Conservation (phyloP, 208 protist genomes). For the Leishmania gerbilli region DNA sequence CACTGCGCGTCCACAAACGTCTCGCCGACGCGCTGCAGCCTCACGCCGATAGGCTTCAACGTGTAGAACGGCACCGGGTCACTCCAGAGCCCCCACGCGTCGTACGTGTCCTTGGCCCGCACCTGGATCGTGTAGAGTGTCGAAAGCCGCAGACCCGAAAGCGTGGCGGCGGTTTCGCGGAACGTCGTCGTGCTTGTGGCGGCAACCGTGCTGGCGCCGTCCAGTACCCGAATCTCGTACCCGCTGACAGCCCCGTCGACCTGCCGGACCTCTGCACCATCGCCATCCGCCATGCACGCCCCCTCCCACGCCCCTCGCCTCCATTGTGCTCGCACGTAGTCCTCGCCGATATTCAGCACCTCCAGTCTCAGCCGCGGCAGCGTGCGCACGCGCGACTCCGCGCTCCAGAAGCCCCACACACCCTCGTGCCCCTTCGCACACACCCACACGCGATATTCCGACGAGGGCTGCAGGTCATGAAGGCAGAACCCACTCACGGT, state of each 20-base stretch:
- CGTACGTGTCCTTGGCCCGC: slow-evolving; percentile 90
- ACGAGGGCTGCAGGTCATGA: slow-evolving; percentile 74
- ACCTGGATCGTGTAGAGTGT: slow-evolving; percentile 86
- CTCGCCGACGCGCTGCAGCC: slow-evolving; percentile 71
- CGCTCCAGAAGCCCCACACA: slow-evolving; percentile 92
- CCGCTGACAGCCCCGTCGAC: slow-evolving; percentile 88
- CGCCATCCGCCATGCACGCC: slow-evolving; percentile 24
- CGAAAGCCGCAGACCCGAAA: slow-evolving; percentile 68
- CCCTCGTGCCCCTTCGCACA: slow-evolving; percentile 85
- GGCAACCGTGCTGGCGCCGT: slow-evolving; percentile 54
- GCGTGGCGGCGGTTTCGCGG: slow-evolving; percentile 60
- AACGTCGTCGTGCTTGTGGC: slow-evolving; percentile 56
- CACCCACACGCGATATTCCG: slow-evolving; percentile 91
- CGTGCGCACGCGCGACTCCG: slow-evolving; percentile 89
- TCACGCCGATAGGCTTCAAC: slow-evolving; percentile 65
- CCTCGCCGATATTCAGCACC: slow-evolving; percentile 84
- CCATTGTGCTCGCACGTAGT: slow-evolving; percentile 90
- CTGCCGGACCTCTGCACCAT: slow-evolving; percentile 57
- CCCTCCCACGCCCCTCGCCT: slow-evolving; percentile 75
- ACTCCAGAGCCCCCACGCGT: slow-evolving; percentile 92
- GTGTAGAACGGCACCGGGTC: slow-evolving; percentile 80
- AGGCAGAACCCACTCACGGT: slow-evolving; percentile 85
- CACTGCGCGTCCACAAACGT: slow-evolving; percentile 86
- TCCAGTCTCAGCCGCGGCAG: slow-evolving; percentile 84
- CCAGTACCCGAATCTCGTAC: slow-evolving; percentile 85